Evolutionary conservation across 441 rosid genomes (phyloP).

Genomic region (Croton laevigatus): DNA sequence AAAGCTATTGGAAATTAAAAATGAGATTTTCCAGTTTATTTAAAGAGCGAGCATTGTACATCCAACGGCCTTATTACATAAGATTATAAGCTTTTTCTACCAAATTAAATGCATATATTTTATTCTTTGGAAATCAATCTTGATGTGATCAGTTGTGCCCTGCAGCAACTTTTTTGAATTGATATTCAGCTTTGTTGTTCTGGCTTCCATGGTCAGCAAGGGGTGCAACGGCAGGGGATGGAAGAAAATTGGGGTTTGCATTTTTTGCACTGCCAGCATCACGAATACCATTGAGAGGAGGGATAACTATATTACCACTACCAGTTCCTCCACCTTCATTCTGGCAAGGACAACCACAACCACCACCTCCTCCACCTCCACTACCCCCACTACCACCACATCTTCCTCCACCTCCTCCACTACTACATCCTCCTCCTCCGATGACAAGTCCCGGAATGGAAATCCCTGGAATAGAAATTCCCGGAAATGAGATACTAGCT

Average conservation of each 20-base stretch:
- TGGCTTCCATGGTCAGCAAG: neutral
- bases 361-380: neutral
- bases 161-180: neutral
- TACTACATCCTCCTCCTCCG: neutral
- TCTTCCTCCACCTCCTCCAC: neutral
- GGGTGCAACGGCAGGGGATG: neutral
- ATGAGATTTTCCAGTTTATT: neutral
- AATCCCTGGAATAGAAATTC: neutral
- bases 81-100: neutral
- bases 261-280: neutral
- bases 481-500: neutral
- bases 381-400: neutral
- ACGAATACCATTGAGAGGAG: neutral
- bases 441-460: neutral
- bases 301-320: too few species aligned
- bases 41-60: neutral
- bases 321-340: neutral
- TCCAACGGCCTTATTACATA: neutral
- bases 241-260: too few species aligned
- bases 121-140: constrained; percentile 9
- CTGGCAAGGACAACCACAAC: neutral
- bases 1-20: neutral
- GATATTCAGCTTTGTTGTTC: neutral
- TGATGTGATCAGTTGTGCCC: constrained; percentile 1
- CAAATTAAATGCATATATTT: neutral